These are phyloP conservation scores for Linnemannia elongata DNA, from an alignment of 192 early-diverging fungal genomes.

Conservation along the genomic window DNA sequence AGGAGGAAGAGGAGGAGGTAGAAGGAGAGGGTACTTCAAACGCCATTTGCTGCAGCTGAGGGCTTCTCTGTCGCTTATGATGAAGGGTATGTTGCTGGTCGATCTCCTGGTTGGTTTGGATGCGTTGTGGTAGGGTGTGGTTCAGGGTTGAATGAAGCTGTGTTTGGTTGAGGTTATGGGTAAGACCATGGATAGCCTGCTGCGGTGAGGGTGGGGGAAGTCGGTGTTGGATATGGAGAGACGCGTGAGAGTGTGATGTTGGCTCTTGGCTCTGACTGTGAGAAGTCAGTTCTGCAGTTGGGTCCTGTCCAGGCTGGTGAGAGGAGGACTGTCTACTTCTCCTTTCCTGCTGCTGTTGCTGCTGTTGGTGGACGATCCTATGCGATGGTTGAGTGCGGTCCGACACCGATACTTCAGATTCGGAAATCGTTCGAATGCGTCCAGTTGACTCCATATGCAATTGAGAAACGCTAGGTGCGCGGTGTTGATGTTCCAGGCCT, in stretches of 20 bases:
- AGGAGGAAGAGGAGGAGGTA: background rate
- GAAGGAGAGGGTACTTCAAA: background rate
- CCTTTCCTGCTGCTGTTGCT: background rate
- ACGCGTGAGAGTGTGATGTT: background rate
- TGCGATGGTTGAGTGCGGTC: constrained; percentile 13
- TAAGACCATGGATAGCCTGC: background rate
- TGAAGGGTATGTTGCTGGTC: constrained; percentile 9
- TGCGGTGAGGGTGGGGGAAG: constrained; percentile 12
- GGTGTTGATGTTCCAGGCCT: background rate
- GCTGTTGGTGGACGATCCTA: constrained; percentile 7
- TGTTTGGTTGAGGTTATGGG: background rate
- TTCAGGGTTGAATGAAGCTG: background rate
- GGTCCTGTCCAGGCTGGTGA: constrained; percentile 13
- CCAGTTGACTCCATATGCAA: constrained; percentile 46
- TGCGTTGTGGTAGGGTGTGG: constrained; percentile 6
- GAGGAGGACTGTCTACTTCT: constrained; percentile 3
- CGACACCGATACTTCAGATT: constrained; percentile 33
- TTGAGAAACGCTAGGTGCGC: background rate
- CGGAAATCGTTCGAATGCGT: constrained; percentile 42
- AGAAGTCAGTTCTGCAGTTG: background rate
- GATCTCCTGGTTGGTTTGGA: constrained; percentile 12
- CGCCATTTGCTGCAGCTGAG: constrained; percentile 8
- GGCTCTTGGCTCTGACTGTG: constrained; percentile 4
- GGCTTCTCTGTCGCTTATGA: constrained; percentile 53
- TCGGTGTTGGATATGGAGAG: constrained; percentile 9